Percentiles rank a stretch among this genome's conserved stretches.
phyloP scores from a whole-genome alignment of 2,329 filamentous ascomycete species.

The Cercospora citrullina region DNA sequence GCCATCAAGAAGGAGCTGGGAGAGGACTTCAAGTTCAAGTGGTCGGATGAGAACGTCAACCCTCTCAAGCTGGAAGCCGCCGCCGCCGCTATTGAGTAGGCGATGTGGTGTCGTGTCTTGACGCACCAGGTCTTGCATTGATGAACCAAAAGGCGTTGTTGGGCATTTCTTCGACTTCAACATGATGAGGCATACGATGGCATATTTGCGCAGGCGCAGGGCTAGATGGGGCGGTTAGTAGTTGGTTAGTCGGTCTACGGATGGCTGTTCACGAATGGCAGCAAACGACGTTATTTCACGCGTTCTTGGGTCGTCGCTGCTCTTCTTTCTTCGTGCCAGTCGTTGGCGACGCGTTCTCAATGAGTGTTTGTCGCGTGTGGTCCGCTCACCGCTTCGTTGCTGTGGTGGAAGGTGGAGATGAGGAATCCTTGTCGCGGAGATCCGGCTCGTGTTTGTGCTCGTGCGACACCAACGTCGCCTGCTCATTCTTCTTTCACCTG shows the following conservation, averaged over 20 bases:
- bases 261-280: constrained; percentile 10
- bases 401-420: background rate
- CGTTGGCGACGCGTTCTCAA: background rate
- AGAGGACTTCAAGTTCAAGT: constrained; percentile 72
- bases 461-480: background rate
- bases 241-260: constrained; percentile 4
- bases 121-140: background rate
- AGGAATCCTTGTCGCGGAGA: background rate
- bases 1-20: constrained; percentile 70
- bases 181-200: background rate
- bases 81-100: constrained; percentile 33
- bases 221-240: background rate
- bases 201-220: constrained; percentile 13
- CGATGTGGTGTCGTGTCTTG: background rate
- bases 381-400: background rate
- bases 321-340: background rate
- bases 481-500: background rate
- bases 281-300: background rate
- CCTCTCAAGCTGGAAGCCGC: constrained; percentile 52
- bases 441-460: background rate
- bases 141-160: constrained; percentile 2
- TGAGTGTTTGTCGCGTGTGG: background rate
- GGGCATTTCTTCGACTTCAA: background rate
- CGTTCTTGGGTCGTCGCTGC: background rate
- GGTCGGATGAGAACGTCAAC: constrained; percentile 67